Evolutionary conservation across 352 stramenopile genomes (phyloP), one percentile per base, ranked within the genome.

Genomic region (Globisporangium cystogenes): DNA sequence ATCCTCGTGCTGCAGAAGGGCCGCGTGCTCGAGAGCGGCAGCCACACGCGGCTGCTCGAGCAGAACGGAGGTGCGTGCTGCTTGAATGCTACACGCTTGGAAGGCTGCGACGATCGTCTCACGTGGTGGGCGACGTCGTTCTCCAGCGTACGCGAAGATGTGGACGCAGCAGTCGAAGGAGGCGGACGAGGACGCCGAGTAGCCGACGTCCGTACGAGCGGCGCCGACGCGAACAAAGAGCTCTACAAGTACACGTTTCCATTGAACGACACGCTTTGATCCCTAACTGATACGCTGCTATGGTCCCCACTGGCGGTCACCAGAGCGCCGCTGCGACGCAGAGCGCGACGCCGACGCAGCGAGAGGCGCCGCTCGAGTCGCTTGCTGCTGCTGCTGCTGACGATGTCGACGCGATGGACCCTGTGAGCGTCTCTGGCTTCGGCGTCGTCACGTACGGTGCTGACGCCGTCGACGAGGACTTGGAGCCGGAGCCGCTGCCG

Each of bases 1-100:
- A 87, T 89, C 48, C 27, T 89, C 24, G 78, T 89, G 47, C 51
- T 89, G 12, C 48, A 82, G 51, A 76, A 78, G 45, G 78, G 78
- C 7, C 59, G 53, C 20, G 65, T 89, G 45, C 48, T 83, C 0
- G 78, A 89, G 57, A 64, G 50, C 5, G 78, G 78, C 5, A 76
- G 53, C 24, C 78, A 89, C 56, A 31, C 57, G 10, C 18, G 64
- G 21, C 60, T 89, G 23, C 36, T 87, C 15, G 45, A 67, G 24
- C 60, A 76, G 42, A 48, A 63, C 45, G 74, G 72, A 48, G 70
- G 72, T 82, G 62, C 29, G 71, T 11, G 21, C 0, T 41, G 39
- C 33, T n/a, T n/a, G n/a, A n/a, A n/a, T n/a, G n/a, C n/a, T n/a
- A n/a, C n/a, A n/a, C n/a, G n/a, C n/a, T n/a, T n/a, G n/a, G n/a